Base-by-base conservation (phyloP, 257 asterid genomes). In the Solanum sitiens region DNA sequence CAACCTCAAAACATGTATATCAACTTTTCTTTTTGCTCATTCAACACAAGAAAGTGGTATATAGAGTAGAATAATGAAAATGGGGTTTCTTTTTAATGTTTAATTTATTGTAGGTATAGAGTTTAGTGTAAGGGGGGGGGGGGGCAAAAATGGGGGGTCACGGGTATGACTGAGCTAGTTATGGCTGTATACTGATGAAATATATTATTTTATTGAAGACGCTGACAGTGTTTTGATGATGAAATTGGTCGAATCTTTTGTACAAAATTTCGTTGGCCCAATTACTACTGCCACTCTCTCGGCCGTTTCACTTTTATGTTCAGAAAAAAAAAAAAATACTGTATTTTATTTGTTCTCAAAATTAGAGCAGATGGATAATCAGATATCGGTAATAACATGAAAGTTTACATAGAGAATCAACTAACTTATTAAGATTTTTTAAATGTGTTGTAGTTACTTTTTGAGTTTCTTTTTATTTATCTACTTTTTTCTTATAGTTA, bases 141-240 rank as follows among this genome's bases (percentile, higher is more conserved):
- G 30, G 84, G 23, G 37, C 63, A 1, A 16, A 7, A 76, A 40
- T n/a, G 85, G 85, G 68, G 63, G 83, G 91, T 92, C 96, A 94
- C 96, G 96, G 91, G 98, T 88, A 88, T 90, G 89, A 77, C 89
- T 76, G 67, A 47, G 89, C 39, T 14, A 45, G 88, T 86, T 70
- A 90, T 90, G 91, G 90, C 89, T 88, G 90, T 87, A 70, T 76
- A 30, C 20, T 61, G 85, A 35, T 80, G 87, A 79, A 5, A 14
- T 45, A 44, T 25, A 80, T 85, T 75, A 83, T 76, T 91, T 91
- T 89, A 85, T 67, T 85, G 63, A 80, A 80, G 15, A 50, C 14
- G 68, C 11, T 63, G 90, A 67, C 92, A 65, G 91, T 71, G 90
- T 71, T 82, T 89, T 91, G 94, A 90, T 93, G 94, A 92, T 89